Evolutionary conservation across 2,329 filamentous ascomycete genomes (phyloP).

Genomic region (Aspergillus fischeri): DNA sequence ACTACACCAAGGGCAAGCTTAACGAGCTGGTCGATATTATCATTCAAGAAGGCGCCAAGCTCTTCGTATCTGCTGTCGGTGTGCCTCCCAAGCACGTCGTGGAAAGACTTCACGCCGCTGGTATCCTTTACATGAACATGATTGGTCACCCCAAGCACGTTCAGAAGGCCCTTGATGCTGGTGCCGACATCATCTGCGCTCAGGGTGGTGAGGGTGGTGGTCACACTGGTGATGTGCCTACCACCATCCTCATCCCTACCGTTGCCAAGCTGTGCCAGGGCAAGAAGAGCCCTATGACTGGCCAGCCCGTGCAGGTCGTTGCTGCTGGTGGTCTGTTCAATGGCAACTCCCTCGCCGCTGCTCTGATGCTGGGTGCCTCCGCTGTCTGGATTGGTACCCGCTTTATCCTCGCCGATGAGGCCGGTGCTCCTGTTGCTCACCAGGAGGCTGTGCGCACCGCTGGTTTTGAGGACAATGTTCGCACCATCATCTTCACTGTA

Average conservation of each 20-base stretch:
- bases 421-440: slow-evolving; percentile 86
- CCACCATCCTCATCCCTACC: slow-evolving; percentile 84
- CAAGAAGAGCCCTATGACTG: slow-evolving; percentile 81
- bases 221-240: slow-evolving; percentile 92
- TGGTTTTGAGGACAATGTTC: slow-evolving; percentile 90
- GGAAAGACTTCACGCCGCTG: slow-evolving; percentile 80
- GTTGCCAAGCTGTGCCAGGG: slow-evolving; percentile 78
- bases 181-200: slow-evolving; percentile 94
- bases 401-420: slow-evolving; percentile 91
- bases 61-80: slow-evolving; percentile 96
- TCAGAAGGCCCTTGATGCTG: slow-evolving; percentile 87
- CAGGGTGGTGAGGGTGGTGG: slow-evolving; percentile 97
- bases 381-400: slow-evolving; percentile 97
- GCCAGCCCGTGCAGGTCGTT: slow-evolving; percentile 81
- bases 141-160: slow-evolving; percentile 99
- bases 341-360: slow-evolving; percentile 81
- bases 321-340: slow-evolving; percentile 93
- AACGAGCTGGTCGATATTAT: slow-evolving; percentile 84
- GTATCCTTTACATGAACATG: slow-evolving; percentile 99
- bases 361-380: slow-evolving; percentile 86
- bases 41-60: slow-evolving; percentile 83
- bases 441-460: slow-evolving; percentile 92
- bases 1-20: slow-evolving; percentile 99
- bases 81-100: slow-evolving; percentile 86
- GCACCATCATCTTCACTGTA: slow-evolving; percentile 94